Evolutionary conservation across 306 rosid genomes (phyloP).

Genomic region (Pyrus bretschneideri): DNA sequence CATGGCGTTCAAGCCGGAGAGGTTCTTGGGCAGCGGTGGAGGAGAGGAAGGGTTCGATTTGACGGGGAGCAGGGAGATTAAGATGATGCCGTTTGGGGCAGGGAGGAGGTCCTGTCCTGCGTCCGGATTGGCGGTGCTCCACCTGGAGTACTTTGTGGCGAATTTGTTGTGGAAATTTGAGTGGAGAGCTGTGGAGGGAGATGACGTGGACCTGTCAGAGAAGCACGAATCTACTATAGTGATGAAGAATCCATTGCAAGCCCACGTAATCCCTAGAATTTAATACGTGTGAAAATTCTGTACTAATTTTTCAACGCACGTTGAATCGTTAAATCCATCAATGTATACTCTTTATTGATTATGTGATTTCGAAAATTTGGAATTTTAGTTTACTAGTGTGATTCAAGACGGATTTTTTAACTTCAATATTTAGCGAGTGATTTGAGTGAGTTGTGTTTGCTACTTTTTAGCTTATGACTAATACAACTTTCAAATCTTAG

Average conservation of each 20-base stretch:
- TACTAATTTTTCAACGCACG: too few relatives aligned
- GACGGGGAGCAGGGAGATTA: constrained; percentile 16
- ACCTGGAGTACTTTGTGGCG: constrained; percentile 23
- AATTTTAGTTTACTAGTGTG: too few relatives aligned
- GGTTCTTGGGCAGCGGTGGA: background rate
- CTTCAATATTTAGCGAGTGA: too few relatives aligned
- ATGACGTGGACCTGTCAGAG: constrained; percentile 18
- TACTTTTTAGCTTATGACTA: too few relatives aligned
- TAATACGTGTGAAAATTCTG: too few relatives aligned
- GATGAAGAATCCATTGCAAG: constrained; percentile 26
- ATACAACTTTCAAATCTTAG: too few relatives aligned
- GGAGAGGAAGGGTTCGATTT: constrained; percentile 1
- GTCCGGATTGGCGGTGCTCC: constrained; percentile 14
- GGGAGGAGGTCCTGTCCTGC: constrained; percentile 28
- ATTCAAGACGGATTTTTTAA: too few relatives aligned
- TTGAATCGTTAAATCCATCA: too few relatives aligned
- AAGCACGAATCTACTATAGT: constrained; percentile 20
- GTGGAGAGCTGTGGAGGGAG: constrained; percentile 2
- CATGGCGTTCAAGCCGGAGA: constrained; percentile 27
- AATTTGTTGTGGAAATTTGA: constrained; percentile 24
- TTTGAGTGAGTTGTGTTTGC: too few relatives aligned
- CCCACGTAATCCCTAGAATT: background rate
- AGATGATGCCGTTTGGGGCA: constrained; percentile 32
- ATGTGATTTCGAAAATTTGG: too few relatives aligned
- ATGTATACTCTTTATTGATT: too few relatives aligned